A percentile compares a stretch with the other conserved stretches of the same genome.
These are phyloP conservation scores for Talaromyces pinophilus DNA, from an alignment of 2,329 filamentous ascomycete genomes.

Conservation along the genomic window DNA sequence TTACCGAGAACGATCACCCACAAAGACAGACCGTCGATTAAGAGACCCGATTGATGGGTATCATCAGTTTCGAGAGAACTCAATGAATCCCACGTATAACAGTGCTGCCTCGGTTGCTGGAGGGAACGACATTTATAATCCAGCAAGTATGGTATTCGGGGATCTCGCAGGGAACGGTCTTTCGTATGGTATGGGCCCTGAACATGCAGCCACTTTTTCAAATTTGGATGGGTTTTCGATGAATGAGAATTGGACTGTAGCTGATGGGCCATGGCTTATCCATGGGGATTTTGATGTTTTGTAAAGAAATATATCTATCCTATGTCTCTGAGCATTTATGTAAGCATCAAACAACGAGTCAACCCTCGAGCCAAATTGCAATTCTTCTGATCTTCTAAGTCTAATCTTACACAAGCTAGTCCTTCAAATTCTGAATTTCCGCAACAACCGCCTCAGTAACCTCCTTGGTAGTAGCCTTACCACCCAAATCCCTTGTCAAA, in stretches of 20 bases:
- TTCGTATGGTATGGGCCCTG: slow-evolving; percentile 22
- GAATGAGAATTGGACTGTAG: slow-evolving; percentile 36
- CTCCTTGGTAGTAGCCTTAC: slow-evolving; percentile 57
- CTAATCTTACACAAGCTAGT: not conserved
- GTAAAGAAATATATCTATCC: slow-evolving; percentile 15
- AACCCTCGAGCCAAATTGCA: not conserved
- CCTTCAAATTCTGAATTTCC: slow-evolving; percentile 51
- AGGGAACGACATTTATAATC: slow-evolving; percentile 22
- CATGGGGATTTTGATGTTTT: slow-evolving; percentile 29
- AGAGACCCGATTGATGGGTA: not conserved
- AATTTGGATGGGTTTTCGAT: slow-evolving; percentile 28
- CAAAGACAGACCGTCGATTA: not conserved
- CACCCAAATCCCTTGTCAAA: slow-evolving; percentile 62
- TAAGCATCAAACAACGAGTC: not conserved
- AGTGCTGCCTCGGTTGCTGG: slow-evolving; percentile 11
- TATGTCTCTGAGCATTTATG: no score
- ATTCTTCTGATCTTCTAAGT: not conserved
- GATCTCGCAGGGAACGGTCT: slow-evolving; percentile 16
- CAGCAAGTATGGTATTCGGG: slow-evolving; percentile 29
- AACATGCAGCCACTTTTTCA: slow-evolving; percentile 24
- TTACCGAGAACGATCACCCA: not conserved
- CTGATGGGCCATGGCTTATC: slow-evolving; percentile 39
- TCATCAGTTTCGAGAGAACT: not conserved
- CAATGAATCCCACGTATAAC: not conserved
- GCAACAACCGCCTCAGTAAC: slow-evolving; percentile 60